Evolutionary conservation across 2,329 filamentous ascomycete species (phyloP).

Genomic region (Ceratocystiopsis minuta): DNA sequence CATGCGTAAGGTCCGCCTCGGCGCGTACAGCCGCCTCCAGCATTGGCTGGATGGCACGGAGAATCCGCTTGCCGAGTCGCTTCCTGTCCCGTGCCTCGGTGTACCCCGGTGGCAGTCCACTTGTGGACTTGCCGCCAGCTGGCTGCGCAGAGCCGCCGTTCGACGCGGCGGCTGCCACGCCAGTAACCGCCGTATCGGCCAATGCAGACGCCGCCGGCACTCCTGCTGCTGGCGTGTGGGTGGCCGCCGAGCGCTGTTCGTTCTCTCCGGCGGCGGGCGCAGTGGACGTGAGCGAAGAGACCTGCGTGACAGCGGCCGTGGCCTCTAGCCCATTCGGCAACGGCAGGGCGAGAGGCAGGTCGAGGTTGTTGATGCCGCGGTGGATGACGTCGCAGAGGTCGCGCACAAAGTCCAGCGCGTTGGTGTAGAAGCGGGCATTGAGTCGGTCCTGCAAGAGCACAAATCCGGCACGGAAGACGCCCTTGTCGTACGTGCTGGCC

Average conservation of each 20-base stretch:
- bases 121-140: no score
- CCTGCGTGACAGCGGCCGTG: no score
- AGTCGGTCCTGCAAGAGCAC: conserved; percentile 31
- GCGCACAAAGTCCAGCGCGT: conserved; percentile 35
- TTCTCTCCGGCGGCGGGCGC: no score
- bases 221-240: no score
- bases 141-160: no score
- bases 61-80: conserved; percentile 73
- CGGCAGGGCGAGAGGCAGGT: no score
- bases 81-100: conserved; percentile 64
- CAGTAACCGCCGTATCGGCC: background rate
- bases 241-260: no score
- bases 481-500: conserved; percentile 50
- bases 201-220: background rate
- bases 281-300: no score
- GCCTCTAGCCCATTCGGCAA: conserved; percentile 14
- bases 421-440: conserved; percentile 39
- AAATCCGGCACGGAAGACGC: conserved; percentile 37
- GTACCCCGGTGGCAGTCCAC: conserved; percentile 15
- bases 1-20: conserved; percentile 63
- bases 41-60: conserved; percentile 63
- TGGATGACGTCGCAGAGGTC: conserved; percentile 38
- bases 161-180: background rate
- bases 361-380: conserved; percentile 26
- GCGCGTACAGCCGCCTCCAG: conserved; percentile 60